These are phyloP conservation scores for Ocimum tenuiflorum DNA, from an alignment of 257 asterid genomes.

Conservation along the genomic window DNA sequence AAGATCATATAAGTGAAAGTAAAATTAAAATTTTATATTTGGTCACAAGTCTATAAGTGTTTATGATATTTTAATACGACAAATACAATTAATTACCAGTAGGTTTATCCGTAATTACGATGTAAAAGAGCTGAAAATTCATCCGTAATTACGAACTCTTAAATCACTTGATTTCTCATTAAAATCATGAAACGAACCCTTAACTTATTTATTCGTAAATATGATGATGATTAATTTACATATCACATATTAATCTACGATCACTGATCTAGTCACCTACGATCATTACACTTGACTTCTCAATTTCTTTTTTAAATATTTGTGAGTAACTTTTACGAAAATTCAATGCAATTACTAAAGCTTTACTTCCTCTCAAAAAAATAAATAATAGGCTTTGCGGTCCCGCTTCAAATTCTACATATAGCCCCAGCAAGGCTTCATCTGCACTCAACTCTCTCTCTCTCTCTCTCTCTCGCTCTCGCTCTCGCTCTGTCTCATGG, in stretches of 20 bases:
- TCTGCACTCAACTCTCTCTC: slow-evolving; percentile 31
- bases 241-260: not conserved
- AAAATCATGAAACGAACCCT: too few relatives aligned
- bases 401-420: slow-evolving; percentile 32
- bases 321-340: slow-evolving; percentile 12
- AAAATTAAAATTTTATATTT: too few relatives aligned
- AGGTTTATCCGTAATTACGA: too few relatives aligned
- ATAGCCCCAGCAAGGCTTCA: slow-evolving; percentile 42
- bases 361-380: too few relatives aligned
- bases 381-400: slow-evolving; percentile 19
- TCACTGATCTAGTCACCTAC: slow-evolving; percentile 17
- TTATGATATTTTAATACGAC: too few relatives aligned
- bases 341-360: slow-evolving; percentile 20
- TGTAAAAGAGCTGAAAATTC: too few relatives aligned
- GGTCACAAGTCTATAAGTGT: too few relatives aligned
- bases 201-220: slow-evolving; percentile 3
- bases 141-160: too few relatives aligned
- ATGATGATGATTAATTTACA: too few relatives aligned
- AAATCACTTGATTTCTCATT: too few relatives aligned
- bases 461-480: slow-evolving; percentile 11
- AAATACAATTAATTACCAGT: too few relatives aligned
- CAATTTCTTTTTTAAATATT: not conserved
- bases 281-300: slow-evolving; percentile 14
- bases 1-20: too few relatives aligned
- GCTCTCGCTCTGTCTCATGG: slow-evolving; percentile 19